Conservation (phyloP, 2,329 filamentous ascomycete genomes). For the Aspergillus clavatus region DNA sequence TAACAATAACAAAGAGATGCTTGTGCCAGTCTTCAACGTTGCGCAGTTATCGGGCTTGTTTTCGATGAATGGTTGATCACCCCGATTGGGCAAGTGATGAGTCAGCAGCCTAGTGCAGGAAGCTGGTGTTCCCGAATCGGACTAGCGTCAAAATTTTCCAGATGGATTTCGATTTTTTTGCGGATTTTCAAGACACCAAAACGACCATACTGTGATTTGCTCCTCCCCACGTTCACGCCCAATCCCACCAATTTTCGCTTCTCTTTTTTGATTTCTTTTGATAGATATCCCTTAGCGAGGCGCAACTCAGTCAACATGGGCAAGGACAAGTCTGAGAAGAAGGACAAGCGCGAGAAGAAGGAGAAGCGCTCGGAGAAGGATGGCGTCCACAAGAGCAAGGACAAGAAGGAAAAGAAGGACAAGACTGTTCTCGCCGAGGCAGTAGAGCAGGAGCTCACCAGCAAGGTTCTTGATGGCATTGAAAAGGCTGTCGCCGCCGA, state of each 20-base stretch:
- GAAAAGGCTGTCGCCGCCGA: conserved; percentile 25
- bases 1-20: too few relatives aligned
- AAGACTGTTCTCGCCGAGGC: conserved; percentile 36
- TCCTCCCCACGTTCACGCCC: conserved; percentile 18
- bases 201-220: conserved; percentile 13
- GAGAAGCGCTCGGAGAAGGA: conserved; percentile 44
- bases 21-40: too few relatives aligned
- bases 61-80: conserved; percentile 8
- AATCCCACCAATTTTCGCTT: conserved; percentile 11
- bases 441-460: conserved; percentile 37
- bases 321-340: conserved; percentile 45
- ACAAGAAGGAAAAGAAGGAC: conserved; percentile 44
- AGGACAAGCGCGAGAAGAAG: conserved; percentile 43
- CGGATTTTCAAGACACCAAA: conserved; percentile 14
- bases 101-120: conserved; percentile 16
- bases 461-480: conserved; percentile 33
- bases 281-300: conserved; percentile 5
- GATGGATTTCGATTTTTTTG: conserved; percentile 29
- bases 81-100: conserved; percentile 19
- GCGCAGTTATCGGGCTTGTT: conserved; percentile 17
- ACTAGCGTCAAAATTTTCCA: conserved; percentile 36
- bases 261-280: conserved; percentile 7
- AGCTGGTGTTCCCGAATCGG: conserved; percentile 20
- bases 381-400: conserved; percentile 43
- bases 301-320: conserved; percentile 35